Evolutionary conservation across 164 flowering plant species (phyloP), one percentile per base, ranked within the genome.

Genomic region (Paratinospora sagittata): DNA sequence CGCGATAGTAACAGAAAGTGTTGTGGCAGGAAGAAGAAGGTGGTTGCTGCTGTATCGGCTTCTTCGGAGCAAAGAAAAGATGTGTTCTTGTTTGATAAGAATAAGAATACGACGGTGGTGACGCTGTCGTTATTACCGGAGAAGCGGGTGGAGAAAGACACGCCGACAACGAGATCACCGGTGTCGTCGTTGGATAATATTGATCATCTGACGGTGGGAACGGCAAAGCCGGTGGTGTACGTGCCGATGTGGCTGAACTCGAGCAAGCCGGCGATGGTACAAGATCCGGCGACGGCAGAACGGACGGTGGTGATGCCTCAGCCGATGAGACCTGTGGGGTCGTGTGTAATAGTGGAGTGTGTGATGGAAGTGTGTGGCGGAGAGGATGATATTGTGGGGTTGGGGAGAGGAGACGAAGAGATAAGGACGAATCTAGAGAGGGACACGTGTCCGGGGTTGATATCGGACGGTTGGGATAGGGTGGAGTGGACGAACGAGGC

Each of bases 361-460:
- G 79, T 89, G 79, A 84, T 85, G 34, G 91, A 84, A 63, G 71
- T 88, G 79, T 88, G 86, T 83, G 72, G 7, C 6, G 58, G 58
- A 16, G 58, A 67, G 69, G 84, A 70, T n/a, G 84, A 78, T 9
- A 69, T 37, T 4, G 73, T n/a, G 8, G 36, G 7, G 23, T 33
- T 81, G 65, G 87, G 89, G 70, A 24, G 78, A 16, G 84, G 82
- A 49, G 96, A 90, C 66, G 87, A 80, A 79, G 87, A 85, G 76
- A 77, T 52, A 80, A 74, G 63, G 84, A 78, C 14, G 79, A 81
- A 70, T 73, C 81, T 89, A 69, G 85, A 78, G 72, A 43, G 12
- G 57, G 97, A 89, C 87, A 82, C 91, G 84, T 88, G 92, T 81
- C 98, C 98, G 3, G 91, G 90, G 24, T 87, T 93, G 23, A 67